Evolutionary conservation across 805 yeast genomes (phyloP).

Genomic region (Priceomyces carsonii): DNA sequence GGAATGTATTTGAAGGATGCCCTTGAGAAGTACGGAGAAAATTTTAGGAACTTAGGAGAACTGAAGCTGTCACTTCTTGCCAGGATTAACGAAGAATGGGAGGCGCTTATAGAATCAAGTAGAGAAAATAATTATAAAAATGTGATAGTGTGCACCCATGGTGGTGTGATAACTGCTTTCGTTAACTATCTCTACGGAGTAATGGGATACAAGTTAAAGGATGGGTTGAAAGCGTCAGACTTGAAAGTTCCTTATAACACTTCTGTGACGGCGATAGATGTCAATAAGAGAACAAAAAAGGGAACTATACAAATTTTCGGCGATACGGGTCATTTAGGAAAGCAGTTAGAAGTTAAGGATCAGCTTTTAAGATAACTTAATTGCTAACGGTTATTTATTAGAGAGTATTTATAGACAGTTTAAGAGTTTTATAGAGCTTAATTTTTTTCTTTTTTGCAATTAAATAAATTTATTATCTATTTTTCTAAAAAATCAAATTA

Average conservation of each 20-base stretch:
- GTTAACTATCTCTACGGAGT: slow-evolving; percentile 50
- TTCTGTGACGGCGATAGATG: slow-evolving; percentile 67
- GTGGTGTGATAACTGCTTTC: slow-evolving; percentile 73
- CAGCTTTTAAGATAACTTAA: slow-evolving; percentile 46
- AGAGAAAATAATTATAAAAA: slow-evolving; percentile 40
- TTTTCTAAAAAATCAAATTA: slow-evolving; percentile 1
- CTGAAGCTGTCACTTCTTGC: slow-evolving; percentile 41
- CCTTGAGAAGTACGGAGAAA: slow-evolving; percentile 54
- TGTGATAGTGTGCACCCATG: slow-evolving; percentile 70
- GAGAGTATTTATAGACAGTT: too few species aligned
- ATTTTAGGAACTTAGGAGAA: slow-evolving; percentile 71
- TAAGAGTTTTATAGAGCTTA: too few species aligned
- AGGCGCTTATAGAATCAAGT: slow-evolving; percentile 39
- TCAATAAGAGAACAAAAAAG: slow-evolving; percentile 36
- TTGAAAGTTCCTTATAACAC: slow-evolving; percentile 72
- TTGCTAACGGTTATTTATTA: background rate
- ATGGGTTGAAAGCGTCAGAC: slow-evolving; percentile 38
- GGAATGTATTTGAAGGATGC: slow-evolving; percentile 76
- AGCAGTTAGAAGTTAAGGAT: slow-evolving; percentile 51
- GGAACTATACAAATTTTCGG: slow-evolving; percentile 60
- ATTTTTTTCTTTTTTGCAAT: too few species aligned
- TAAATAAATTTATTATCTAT: background rate
- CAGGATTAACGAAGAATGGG: slow-evolving; percentile 52
- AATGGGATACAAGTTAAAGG: slow-evolving; percentile 35
- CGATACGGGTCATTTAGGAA: slow-evolving; percentile 67